Evolutionary conservation across 768 basidiomycete genomes (phyloP), one percentile per base, ranked within the genome.

Genomic region (Rhodosporidiobolus sp.): DNA sequence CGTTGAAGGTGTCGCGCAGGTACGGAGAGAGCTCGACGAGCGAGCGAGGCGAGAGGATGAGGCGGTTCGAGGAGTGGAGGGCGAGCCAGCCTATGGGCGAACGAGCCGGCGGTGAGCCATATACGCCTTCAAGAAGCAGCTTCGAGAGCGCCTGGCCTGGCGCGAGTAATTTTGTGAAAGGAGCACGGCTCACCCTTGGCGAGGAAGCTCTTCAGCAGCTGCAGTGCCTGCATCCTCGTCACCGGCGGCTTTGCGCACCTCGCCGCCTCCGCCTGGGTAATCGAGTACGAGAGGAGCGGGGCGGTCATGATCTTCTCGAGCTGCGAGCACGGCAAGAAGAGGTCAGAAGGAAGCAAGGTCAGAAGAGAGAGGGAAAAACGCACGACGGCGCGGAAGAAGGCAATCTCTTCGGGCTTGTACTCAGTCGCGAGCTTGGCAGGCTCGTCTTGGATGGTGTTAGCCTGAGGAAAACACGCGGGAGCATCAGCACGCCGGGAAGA

Each of bases 301-400:
- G 92, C 90, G 26, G 88, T 84, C 86, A 94, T 89, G 76, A 95
- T 93, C 81, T 90, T 89, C 77, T 93, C 90, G 52, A 94, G 85
- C 92, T 94, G 76, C 9, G 30, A 19, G 14, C 32, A 48, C 10
- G 16, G 49, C 32, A 30, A 22, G n/a, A 45, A 65, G 46, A 67
- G 65, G 65, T 49, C 26, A 65, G 38, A n/a, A 4, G 55, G 49
- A 34, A 61, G 35, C 20, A 28, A 10, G 17, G n/a, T 24, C 14
- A 2, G 14, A 10, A 30, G 12, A 49, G 50, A 26, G 34, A 12
- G n/a, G 19, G 53, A 38, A 30, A 26, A 53, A 82, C 88, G 69
- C 78, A 92, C 92, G 70, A 94, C 83, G 8, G 87, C 87, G 82
- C 88, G 92, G 84, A 93, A 94, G 82, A 87, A 94, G 0, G 87